These are phyloP conservation scores for Herpotrichia juniperi DNA, from an alignment of 2,329 filamentous ascomycete species.

Conservation along the genomic window DNA sequence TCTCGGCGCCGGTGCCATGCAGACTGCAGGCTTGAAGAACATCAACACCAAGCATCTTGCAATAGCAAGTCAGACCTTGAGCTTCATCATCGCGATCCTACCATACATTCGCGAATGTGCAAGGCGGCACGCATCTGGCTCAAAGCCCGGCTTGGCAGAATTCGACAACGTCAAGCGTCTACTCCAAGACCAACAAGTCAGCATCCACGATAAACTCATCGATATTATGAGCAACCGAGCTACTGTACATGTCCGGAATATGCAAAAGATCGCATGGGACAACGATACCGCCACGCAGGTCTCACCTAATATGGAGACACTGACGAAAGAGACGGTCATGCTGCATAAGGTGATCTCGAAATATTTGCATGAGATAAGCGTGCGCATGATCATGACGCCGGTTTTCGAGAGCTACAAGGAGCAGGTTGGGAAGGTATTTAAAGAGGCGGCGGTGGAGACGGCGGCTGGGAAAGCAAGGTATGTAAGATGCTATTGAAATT, in stretches of 20 bases:
- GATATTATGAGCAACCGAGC: conserved; percentile 89
- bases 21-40: conserved; percentile 88
- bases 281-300: conserved; percentile 46
- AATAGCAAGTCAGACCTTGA: conserved; percentile 85
- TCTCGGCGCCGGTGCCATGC: conserved; percentile 88
- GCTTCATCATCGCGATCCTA: conserved; percentile 84
- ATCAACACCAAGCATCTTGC: conserved; percentile 91
- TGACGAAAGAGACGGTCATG: conserved; percentile 84
- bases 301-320: conserved; percentile 82
- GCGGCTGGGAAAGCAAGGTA: conserved; percentile 74
- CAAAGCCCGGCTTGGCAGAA: conserved; percentile 67
- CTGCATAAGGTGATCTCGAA: conserved; percentile 83
- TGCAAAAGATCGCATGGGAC: conserved; percentile 80
- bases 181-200: conserved; percentile 87
- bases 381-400: conserved; percentile 82
- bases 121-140: conserved; percentile 68
- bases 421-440: conserved; percentile 75
- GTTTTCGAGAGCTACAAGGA: conserved; percentile 84
- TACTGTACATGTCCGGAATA: conserved; percentile 72
- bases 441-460: conserved; percentile 68
- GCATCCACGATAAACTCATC: conserved; percentile 89
- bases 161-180: conserved; percentile 87
- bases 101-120: conserved; percentile 92
- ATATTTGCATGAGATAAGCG: conserved; percentile 76
- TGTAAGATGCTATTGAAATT: conserved; percentile 32